These are phyloP conservation scores for Glycine soja DNA, from an alignment of 306 rosid genomes.

Conservation along the genomic window DNA sequence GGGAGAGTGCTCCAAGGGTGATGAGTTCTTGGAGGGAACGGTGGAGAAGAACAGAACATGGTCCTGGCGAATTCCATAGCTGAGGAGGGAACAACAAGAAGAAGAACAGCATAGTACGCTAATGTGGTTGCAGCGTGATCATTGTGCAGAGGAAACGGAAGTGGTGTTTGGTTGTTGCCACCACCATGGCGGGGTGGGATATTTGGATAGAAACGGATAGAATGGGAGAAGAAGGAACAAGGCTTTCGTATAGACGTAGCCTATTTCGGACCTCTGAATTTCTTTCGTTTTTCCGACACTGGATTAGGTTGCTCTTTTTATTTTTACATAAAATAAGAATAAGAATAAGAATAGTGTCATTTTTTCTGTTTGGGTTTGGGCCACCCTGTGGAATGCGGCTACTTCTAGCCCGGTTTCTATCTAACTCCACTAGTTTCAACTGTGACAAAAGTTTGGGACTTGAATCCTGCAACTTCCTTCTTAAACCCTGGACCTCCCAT, in stretches of 20 bases:
- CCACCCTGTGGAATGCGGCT: background rate
- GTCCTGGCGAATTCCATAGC: constrained; percentile 76
- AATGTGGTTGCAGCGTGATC: constrained; percentile 26
- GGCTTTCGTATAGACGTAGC: constrained; percentile 41
- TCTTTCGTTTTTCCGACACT: background rate
- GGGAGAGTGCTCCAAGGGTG: constrained; percentile 61
- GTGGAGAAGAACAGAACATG: constrained; percentile 66
- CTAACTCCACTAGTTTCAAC: too few relatives aligned
- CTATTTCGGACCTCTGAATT: constrained; percentile 45
- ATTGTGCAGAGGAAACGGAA: constrained; percentile 2
- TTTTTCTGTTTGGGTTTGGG: constrained; percentile 1
- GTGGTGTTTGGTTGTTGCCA: background rate
- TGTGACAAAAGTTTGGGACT: too few relatives aligned
- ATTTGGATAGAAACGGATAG: constrained; percentile 51
- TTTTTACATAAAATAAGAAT: background rate
- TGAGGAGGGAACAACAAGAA: background rate
- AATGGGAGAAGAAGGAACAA: too few relatives aligned
- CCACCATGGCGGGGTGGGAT: constrained; percentile 12
- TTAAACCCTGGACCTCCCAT: too few relatives aligned
- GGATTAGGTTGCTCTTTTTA: constrained; percentile 40
- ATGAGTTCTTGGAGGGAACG: constrained; percentile 68
- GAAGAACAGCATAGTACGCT: constrained; percentile 36
- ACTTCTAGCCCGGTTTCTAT: background rate
- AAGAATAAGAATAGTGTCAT: background rate
- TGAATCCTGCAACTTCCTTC: too few relatives aligned